Evolutionary conservation across 768 basidiomycete species (phyloP).

Genomic region (Galerina sulciceps): DNA sequence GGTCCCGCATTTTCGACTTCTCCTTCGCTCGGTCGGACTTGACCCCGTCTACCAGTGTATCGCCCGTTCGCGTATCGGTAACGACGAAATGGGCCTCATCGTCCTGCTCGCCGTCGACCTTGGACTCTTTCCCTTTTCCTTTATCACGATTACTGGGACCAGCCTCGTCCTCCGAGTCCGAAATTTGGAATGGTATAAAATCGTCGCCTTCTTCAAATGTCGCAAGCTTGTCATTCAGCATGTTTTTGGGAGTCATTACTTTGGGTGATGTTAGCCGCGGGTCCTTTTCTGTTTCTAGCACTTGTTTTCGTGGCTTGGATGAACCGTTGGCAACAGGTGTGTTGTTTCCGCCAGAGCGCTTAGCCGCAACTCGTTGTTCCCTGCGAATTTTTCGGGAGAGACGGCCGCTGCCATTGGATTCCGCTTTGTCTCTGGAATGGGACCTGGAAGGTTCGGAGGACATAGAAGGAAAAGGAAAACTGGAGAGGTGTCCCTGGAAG

Average conservation of each 20-base stretch:
- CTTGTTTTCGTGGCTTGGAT: conserved; percentile 12
- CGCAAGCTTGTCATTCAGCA: background rate
- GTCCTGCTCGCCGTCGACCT: conserved; percentile 23
- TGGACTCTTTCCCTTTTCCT: conserved; percentile 27
- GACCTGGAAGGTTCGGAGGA: background rate
- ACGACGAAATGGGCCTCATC: background rate
- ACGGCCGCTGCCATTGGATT: background rate
- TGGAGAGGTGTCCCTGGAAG: too few relatives aligned
- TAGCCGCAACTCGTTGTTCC: conserved; percentile 9
- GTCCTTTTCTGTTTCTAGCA: background rate
- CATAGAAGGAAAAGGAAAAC: background rate
- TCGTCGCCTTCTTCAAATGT: conserved; percentile 36
- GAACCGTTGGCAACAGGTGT: conserved; percentile 22
- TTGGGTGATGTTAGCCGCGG: background rate
- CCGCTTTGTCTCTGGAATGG: background rate
- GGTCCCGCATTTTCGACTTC: too few relatives aligned
- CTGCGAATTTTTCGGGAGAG: conserved; percentile 2
- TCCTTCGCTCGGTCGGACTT: too few relatives aligned
- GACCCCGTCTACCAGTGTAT: too few relatives aligned
- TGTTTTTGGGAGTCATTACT: background rate
- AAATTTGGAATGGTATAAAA: conserved; percentile 29
- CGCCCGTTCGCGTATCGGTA: too few relatives aligned
- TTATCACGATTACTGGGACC: conserved; percentile 18
- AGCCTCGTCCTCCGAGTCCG: conserved; percentile 23
- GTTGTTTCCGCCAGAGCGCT: conserved; percentile 1